Evolutionary conservation across 371 early-diverging fungal genomes (phyloP).

Genomic region (Dinochytrium kinnereticum): DNA sequence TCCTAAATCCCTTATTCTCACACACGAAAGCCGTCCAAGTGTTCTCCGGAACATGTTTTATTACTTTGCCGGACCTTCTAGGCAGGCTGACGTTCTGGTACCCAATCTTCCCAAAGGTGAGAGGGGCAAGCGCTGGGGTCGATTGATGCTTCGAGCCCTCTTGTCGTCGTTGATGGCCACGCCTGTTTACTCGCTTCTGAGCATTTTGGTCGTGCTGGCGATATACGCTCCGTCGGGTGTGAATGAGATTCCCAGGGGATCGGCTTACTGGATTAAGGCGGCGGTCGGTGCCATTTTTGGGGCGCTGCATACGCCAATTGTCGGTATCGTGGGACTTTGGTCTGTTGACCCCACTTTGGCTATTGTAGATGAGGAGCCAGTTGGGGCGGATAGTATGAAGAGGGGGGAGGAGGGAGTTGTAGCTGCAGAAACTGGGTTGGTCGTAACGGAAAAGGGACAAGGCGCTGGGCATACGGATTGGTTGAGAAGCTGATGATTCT

Average conservation of each 20-base stretch:
- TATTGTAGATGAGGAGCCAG: background rate
- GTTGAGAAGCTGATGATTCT: no score
- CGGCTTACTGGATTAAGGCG: slow-evolving; percentile 5
- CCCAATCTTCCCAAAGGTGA: background rate
- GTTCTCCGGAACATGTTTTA: background rate
- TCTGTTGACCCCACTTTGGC: background rate
- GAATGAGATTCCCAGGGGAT: background rate
- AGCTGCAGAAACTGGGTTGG: no score
- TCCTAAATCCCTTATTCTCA: background rate
- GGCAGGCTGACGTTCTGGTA: slow-evolving; percentile 9
- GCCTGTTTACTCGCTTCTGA: background rate
- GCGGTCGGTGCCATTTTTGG: slow-evolving; percentile 3
- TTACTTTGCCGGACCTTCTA: background rate
- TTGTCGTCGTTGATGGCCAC: background rate
- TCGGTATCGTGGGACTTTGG: background rate
- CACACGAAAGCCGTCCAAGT: background rate
- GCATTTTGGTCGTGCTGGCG: background rate
- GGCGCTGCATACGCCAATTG: background rate
- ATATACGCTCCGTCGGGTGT: background rate
- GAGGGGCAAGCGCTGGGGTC: background rate
- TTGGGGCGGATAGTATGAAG: background rate
- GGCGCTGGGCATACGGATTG: no score
- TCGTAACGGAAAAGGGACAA: no score
- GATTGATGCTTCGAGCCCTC: background rate
- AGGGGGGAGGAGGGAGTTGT: background rate